Conservation (phyloP, 2,329 filamentous ascomycete species). For the Fusarium metavorans region DNA sequence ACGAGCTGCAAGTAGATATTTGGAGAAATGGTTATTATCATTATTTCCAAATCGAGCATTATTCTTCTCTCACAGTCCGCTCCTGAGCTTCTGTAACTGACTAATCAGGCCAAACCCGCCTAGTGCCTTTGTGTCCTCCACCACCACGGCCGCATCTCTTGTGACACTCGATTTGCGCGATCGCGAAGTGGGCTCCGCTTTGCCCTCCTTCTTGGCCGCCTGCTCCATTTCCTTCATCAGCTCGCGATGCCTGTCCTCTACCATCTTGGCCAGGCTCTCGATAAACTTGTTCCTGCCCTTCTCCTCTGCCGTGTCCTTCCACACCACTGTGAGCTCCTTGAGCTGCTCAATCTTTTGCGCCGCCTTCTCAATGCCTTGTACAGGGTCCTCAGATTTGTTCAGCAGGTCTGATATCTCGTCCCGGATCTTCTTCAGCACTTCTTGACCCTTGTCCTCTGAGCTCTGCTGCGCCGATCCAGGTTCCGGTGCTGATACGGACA, state of each 20-base stretch:
- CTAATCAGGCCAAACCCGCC: conserved; percentile 72
- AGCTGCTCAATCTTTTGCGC: conserved; percentile 80
- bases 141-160: conserved; percentile 46
- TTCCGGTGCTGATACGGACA: conserved; percentile 90
- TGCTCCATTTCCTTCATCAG: conserved; percentile 65
- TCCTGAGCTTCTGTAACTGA: conserved; percentile 71
- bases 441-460: conserved; percentile 88
- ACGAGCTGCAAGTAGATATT: not conserved
- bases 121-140: conserved; percentile 57
- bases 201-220: conserved; percentile 51
- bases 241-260: conserved; percentile 78
- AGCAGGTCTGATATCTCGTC: conserved; percentile 79
- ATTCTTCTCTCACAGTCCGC: conserved; percentile 56
- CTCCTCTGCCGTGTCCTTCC: conserved; percentile 97
- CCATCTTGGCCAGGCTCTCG: conserved; percentile 81
- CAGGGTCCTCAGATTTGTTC: conserved; percentile 65
- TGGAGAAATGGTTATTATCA: not conserved
- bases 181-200: conserved; percentile 47
- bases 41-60: not conserved
- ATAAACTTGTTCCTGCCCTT: conserved; percentile 86
- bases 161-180: conserved; percentile 52
- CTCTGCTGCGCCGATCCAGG: conserved; percentile 72
- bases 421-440: conserved; percentile 77
- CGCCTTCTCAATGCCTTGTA: conserved; percentile 79
- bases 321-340: conserved; percentile 81